Evolutionary conservation across 768 basidiomycete genomes (phyloP).

Genomic region (Panus rudis): DNA sequence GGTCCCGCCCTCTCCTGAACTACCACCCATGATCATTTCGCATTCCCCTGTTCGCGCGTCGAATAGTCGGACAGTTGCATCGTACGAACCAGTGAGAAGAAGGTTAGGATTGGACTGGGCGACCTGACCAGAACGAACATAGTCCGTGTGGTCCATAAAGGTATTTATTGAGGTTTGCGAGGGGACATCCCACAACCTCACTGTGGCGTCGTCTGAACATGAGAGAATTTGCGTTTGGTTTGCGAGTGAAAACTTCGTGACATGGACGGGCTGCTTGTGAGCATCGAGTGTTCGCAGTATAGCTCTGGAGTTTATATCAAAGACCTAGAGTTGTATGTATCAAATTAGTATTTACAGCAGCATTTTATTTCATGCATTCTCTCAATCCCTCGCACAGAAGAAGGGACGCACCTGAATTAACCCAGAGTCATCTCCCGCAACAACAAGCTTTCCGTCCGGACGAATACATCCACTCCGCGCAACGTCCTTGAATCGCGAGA

Average conservation of each 20-base stretch:
- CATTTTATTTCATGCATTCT: background rate
- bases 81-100: slow-evolving; percentile 91
- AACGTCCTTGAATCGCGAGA: slow-evolving; percentile 94
- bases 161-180: slow-evolving; percentile 75
- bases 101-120: slow-evolving; percentile 78
- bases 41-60: slow-evolving; percentile 79
- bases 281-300: slow-evolving; percentile 88
- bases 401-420: slow-evolving; percentile 58
- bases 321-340: slow-evolving; percentile 44
- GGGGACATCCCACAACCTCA: slow-evolving; percentile 92
- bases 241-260: slow-evolving; percentile 83
- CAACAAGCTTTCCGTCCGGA: slow-evolving; percentile 88
- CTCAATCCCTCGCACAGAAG: no score
- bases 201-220: slow-evolving; percentile 94
- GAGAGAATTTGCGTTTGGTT: slow-evolving; percentile 82
- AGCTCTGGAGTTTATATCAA: slow-evolving; percentile 86
- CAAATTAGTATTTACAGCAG: background rate
- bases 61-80: slow-evolving; percentile 82
- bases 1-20: slow-evolving; percentile 20
- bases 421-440: slow-evolving; percentile 93
- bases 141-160: slow-evolving; percentile 86
- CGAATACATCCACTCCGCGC: slow-evolving; percentile 86
- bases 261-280: slow-evolving; percentile 95
- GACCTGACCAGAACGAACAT: slow-evolving; percentile 89
- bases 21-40: slow-evolving; percentile 71